Evolutionary conservation across 2,329 filamentous ascomycete genomes (phyloP), one percentile per base, ranked within the genome.

Genomic region (Fusarium guadeloupense): DNA sequence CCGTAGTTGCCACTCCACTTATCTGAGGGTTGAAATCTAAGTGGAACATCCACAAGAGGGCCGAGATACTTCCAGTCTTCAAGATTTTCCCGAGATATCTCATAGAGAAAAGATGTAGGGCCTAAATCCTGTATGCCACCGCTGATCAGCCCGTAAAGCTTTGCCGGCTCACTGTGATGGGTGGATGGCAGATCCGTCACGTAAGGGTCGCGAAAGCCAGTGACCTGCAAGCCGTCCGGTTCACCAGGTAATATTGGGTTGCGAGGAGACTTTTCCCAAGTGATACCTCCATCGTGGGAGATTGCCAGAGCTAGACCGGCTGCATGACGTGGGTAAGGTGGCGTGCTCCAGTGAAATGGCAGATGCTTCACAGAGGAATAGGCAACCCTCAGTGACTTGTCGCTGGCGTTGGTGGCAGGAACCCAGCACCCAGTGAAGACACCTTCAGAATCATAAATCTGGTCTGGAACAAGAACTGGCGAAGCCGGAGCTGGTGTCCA

Each of bases 361-460:
- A 76, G 64, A 10, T 69, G 35, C 10, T 50, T 42, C 12, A 75
- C 66, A 13, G 72, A 72, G 1, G 75, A 69, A 61, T 76, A 76
- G 20, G 72, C 50, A 17, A 69, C 52, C 9, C 61, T 69, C 49
- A 75, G 47, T n/a, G 66, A 57, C 19, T 45, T 62, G 8, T 60
- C 37, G 17, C 79, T 74, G 20, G 78, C 80, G 13, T 76, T 58
- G 3, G 79, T 66, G 39, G 80, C 81, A 6, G 81, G 78, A 59
- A 79, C 75, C 5, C 75, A 76, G 31, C 78, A 80, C 7, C 82
- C 82, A 6, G 77, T 80, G 72, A 84, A 84, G 43, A 83, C 79
- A 8, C 81, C 81, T 16, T 82, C 72, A 8, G 76, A 74, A 58
- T 84, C 79, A 69, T 83, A 83, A 13, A 70, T 70, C 35, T 72